Evolutionary conservation across 345 rosid species (phyloP), one percentile per base, ranked within the genome.

Genomic region (Isatis tinctoria): DNA sequence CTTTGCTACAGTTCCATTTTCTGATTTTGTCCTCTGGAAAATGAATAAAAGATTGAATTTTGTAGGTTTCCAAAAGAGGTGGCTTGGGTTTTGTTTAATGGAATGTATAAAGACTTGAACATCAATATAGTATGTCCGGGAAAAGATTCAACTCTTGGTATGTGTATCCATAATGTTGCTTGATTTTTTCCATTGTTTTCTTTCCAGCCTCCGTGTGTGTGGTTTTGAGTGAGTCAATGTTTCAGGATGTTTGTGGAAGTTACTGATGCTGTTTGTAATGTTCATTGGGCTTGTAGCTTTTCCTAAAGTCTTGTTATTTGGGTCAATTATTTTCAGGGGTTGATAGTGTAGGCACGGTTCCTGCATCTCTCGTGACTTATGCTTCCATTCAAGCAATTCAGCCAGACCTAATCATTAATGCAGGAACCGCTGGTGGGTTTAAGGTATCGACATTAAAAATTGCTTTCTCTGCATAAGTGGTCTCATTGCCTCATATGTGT

Each of bases 361-460:
- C 96, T 70, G 88, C 96, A 49, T 82, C 98, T 47, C 96, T 95
- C 30, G 88, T 85, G 68, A 85, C 99, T 24, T 95, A 83, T 85
- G 92, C 94, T 75, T 83, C 98, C 30, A 83, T 95, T 65, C 96
- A 77, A 81, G 82, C 87, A 20, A 72, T 95, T 44, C 66, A 86
- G 37, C 98, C 98, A 3, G 97, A 92, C 75, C 70, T 92, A 28
- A 86, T 92, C 67, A 83, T 95, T 62, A 95, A 82, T 83, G 97
- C 90, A 0, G 99, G 99, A 78, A 95, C 98, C 6, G 88, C 93
- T 49, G 98, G 99, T 75, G 98, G 99, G 70, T 92, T 90, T 70
- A 87, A 85, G 90, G 98, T 95, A 68, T 69, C 62, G 8, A 17
- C 47, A 37, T 58, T 67, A 3, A 35, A 32, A 16, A 33, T 43